phyloP scores from a whole-genome alignment of 1,139 yeast genomes.

The Candida labiduridarum region DNA sequence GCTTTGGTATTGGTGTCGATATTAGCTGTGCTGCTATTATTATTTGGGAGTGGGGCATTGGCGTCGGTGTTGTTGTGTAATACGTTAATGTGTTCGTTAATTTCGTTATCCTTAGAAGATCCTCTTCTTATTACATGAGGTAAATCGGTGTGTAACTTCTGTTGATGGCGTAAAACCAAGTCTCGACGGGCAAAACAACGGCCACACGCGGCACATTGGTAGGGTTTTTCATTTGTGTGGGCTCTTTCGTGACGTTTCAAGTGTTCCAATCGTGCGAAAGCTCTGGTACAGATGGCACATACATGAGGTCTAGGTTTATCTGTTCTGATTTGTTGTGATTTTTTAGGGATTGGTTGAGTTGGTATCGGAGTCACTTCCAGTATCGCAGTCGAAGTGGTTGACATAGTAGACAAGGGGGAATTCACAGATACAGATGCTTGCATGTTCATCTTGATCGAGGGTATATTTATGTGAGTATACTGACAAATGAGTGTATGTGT shows the following conservation, averaged over 20 bases:
- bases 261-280: conserved; percentile 94
- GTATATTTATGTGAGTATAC: not conserved
- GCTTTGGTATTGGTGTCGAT: not conserved
- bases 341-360: conserved; percentile 79
- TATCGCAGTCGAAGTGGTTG: conserved; percentile 5
- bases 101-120: conserved; percentile 20
- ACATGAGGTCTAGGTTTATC: conserved; percentile 92
- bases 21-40: conserved; percentile 4
- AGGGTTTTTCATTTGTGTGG: conserved; percentile 96
- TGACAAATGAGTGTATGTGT: not conserved
- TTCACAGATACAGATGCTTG: conserved; percentile 12
- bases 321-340: conserved; percentile 78
- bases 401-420: conserved; percentile 11
- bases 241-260: conserved; percentile 91
- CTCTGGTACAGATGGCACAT: conserved; percentile 91
- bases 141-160: conserved; percentile 36
- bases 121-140: conserved; percentile 27
- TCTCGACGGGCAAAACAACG: conserved; percentile 53
- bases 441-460: conserved; percentile 9
- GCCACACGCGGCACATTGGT: conserved; percentile 57
- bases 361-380: conserved; percentile 9
- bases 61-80: conserved; percentile 46
- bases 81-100: conserved; percentile 46
- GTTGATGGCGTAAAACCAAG: conserved; percentile 51
- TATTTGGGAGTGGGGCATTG: conserved; percentile 44